Percentiles rank a stretch among this genome's conserved stretches.
Evolutionary conservation across 805 yeast species (phyloP).

Genomic region (Cyberlindnera euphorbiiphila): DNA sequence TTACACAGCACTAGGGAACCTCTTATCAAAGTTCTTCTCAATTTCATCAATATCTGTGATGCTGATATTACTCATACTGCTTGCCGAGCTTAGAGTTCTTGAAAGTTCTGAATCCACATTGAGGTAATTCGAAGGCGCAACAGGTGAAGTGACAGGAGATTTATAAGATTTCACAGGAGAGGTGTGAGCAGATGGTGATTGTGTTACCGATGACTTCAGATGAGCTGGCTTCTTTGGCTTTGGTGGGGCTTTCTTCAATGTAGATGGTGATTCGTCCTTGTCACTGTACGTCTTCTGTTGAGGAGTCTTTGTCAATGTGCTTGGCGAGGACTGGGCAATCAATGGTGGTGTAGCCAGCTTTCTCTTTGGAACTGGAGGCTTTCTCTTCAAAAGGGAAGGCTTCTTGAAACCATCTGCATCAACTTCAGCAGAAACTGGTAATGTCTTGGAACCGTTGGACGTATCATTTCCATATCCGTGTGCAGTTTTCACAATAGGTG

Average conservation of each 20-base stretch:
- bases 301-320: conserved; percentile 24
- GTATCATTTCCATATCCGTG: conserved; percentile 80
- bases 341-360: conserved; percentile 26
- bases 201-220: conserved; percentile 36
- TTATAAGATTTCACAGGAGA: too few relatives aligned
- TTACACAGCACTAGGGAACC: conserved; percentile 58
- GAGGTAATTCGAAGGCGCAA: conserved; percentile 6
- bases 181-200: conserved; percentile 6
- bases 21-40: conserved; percentile 51
- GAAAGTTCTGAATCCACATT: conserved; percentile 6
- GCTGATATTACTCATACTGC: conserved; percentile 37
- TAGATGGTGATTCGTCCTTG: conserved; percentile 14
- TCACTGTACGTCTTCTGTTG: conserved; percentile 4
- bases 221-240: conserved; percentile 63
- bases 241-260: conserved; percentile 41
- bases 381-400: conserved; percentile 19
- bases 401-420: conserved; percentile 29
- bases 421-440: conserved; percentile 18
- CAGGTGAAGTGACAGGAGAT: too few relatives aligned
- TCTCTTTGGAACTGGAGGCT: conserved; percentile 17
- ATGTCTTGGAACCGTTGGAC: conserved; percentile 20
- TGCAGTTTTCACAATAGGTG: conserved; percentile 59
- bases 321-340: conserved; percentile 27
- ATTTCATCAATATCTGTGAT: conserved; percentile 55
- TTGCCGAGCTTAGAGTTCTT: conserved; percentile 12